These are phyloP conservation scores for Geranium rotundifolium DNA, from an alignment of 345 rosid genomes.

Conservation along the genomic window DNA sequence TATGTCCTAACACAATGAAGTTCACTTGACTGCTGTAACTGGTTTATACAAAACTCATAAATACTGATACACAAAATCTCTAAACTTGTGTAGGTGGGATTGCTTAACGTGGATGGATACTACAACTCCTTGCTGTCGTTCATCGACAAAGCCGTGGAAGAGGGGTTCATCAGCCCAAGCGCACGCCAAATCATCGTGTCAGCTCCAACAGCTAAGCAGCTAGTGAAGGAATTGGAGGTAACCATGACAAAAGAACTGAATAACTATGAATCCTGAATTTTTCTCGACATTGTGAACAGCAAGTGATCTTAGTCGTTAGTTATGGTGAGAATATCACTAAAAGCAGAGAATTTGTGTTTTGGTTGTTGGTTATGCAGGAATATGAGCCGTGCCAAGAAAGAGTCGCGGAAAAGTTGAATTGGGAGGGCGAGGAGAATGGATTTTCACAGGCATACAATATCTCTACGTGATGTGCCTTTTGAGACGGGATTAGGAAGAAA, in stretches of 20 bases:
- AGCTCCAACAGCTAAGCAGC: conserved; percentile 77
- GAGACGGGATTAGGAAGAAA: background rate
- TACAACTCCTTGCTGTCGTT: conserved; percentile 90
- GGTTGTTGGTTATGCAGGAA: conserved; percentile 34
- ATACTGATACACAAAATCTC: too few relatives aligned
- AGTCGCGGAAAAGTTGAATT: conserved; percentile 66
- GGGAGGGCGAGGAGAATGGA: conserved; percentile 79
- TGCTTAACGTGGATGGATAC: conserved; percentile 98
- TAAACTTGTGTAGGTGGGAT: conserved; percentile 51
- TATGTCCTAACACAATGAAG: too few relatives aligned
- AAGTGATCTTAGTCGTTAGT: too few relatives aligned
- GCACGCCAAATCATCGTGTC: conserved; percentile 86
- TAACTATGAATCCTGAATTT: too few relatives aligned
- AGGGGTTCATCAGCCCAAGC: conserved; percentile 72
- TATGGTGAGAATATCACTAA: too few relatives aligned
- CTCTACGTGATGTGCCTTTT: conserved; percentile 20
- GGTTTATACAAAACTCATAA: too few relatives aligned
- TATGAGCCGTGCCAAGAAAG: conserved; percentile 82
- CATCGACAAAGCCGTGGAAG: conserved; percentile 99
- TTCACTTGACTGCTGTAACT: background rate
- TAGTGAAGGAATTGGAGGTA: conserved; percentile 88
- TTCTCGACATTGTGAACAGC: too few relatives aligned
- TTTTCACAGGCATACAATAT: conserved; percentile 41
- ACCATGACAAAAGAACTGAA: too few relatives aligned
- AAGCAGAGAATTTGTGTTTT: background rate